A percentile compares a stretch with the other conserved stretches of the same genome.
phyloP scores from a whole-genome alignment of 164 flowering plant species.

The Amborella trichopoda region DNA sequence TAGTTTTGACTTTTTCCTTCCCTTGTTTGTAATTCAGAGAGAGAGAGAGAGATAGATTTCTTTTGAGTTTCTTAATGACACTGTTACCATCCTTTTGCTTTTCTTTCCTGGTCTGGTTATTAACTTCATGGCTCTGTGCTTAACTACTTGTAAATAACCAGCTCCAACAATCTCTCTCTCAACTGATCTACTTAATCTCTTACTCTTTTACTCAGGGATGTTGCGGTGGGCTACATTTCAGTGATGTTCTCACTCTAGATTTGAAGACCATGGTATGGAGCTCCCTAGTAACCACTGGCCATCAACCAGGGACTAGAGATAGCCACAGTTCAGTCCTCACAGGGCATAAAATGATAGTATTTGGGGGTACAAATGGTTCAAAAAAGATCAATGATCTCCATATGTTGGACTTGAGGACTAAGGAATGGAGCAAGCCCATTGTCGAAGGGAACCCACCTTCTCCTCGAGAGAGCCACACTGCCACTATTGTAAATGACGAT shows the following conservation, averaged over 20 bases:
- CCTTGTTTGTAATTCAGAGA: too few relatives aligned
- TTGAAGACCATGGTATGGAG: conserved; percentile 71
- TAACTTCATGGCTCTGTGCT: too few relatives aligned
- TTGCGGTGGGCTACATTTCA: conserved; percentile 83
- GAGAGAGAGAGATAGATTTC: too few relatives aligned
- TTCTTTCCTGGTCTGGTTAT: too few relatives aligned
- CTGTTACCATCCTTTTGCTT: too few relatives aligned
- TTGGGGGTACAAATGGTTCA: conserved; percentile 90
- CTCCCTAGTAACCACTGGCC: conserved; percentile 53
- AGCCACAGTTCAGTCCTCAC: conserved; percentile 79
- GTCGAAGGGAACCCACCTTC: conserved; percentile 63
- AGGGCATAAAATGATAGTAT: conserved; percentile 60
- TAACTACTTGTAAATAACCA: too few relatives aligned
- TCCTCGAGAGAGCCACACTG: conserved; percentile 87
- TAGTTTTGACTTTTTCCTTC: too few relatives aligned
- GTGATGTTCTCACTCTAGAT: conserved; percentile 68
- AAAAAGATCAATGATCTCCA: conserved; percentile 82
- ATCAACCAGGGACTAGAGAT: conserved; percentile 86
- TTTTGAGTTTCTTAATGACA: too few relatives aligned
- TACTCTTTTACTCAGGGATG: conserved; percentile 56
- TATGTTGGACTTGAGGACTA: conserved; percentile 47
- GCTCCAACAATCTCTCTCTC: too few relatives aligned
- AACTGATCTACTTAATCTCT: conserved; percentile 5
- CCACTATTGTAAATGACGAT: conserved; percentile 56
- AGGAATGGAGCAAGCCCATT: conserved; percentile 57